A percentile compares a stretch with the other conserved stretches of the same genome.
Evolutionary conservation across 768 basidiomycete genomes (phyloP).

Genomic region (Xerocomellus dryophilus): DNA sequence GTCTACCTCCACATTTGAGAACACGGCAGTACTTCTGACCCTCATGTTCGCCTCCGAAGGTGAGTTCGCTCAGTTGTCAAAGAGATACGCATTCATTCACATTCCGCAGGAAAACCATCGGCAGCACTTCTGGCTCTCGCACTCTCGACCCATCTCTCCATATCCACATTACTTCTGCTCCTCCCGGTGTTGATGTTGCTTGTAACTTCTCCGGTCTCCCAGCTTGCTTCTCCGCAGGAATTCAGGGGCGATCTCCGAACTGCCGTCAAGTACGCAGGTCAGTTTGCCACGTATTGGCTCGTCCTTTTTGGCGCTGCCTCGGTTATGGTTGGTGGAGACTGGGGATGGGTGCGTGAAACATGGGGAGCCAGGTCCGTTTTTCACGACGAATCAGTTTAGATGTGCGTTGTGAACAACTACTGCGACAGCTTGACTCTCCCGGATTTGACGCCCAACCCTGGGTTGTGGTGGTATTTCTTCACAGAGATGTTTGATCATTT

Average conservation of each 20-base stretch:
- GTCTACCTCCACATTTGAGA: conserved; percentile 83
- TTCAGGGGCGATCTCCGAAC: conserved; percentile 19
- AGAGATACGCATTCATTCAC: neutral
- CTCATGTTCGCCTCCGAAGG: conserved; percentile 72
- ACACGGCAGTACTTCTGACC: conserved; percentile 60
- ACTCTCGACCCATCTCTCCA: conserved; percentile 64
- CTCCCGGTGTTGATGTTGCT: conserved; percentile 66
- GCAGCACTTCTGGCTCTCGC: conserved; percentile 65
- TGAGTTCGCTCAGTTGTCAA: conserved; percentile 26
- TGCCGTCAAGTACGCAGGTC: conserved; percentile 33
- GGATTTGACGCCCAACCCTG: conserved; percentile 90
- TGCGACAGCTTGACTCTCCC: conserved; percentile 67
- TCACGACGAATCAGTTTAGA: neutral
- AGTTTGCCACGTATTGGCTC: conserved; percentile 51
- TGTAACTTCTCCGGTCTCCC: conserved; percentile 58
- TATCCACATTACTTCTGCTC: conserved; percentile 68
- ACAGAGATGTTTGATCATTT: conserved; percentile 99
- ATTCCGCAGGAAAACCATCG: conserved; percentile 51
- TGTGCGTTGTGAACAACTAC: neutral
- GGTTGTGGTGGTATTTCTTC: conserved; percentile 99
- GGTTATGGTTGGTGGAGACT: conserved; percentile 56
- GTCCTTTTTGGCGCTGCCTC: conserved; percentile 46
- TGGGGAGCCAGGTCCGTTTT: conserved; percentile 76
- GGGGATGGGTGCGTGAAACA: conserved; percentile 69
- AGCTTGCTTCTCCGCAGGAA: conserved; percentile 57